Percentiles rank a stretch among this genome's conserved stretches.
Evolutionary conservation across 129 eudicot genomes (phyloP).

Genomic region (Helichrysum umbraculigerum): DNA sequence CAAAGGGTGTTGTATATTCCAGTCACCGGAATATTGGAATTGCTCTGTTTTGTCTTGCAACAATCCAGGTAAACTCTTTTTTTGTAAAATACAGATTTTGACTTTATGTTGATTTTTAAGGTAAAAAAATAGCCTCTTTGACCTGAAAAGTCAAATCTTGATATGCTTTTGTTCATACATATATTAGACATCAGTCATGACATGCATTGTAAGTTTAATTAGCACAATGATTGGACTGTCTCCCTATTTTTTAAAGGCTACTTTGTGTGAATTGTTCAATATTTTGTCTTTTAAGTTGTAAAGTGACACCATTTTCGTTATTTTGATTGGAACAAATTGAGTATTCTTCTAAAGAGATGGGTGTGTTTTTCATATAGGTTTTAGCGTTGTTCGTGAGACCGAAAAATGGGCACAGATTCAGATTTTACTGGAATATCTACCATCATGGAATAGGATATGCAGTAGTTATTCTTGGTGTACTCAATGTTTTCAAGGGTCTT

Average conservation of each 20-base stretch:
- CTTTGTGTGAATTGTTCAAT: background rate
- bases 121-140: background rate
- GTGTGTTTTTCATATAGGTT: conserved; percentile 41
- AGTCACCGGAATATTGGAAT: conserved; percentile 76
- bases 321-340: background rate
- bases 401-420: conserved; percentile 59
- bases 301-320: background rate
- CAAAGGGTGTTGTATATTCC: conserved; percentile 50
- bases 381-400: conserved; percentile 82
- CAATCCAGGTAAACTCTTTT: conserved; percentile 83
- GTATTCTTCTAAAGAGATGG: background rate
- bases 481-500: conserved; percentile 83
- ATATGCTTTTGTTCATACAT: too few relatives aligned
- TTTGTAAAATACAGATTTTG: too few relatives aligned
- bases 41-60: conserved; percentile 71
- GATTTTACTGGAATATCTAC: conserved; percentile 84
- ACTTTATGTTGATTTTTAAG: background rate
- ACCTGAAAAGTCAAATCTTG: background rate
- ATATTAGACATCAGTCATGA: background rate
- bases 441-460: conserved; percentile 75
- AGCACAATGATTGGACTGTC: background rate
- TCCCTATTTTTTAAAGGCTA: too few relatives aligned
- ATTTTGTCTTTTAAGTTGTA: background rate
- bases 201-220: background rate
- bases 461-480: conserved; percentile 58